These are phyloP conservation scores for Colletotrichum australisinense DNA, from an alignment of 2,329 filamentous ascomycete species.

Conservation along the genomic window DNA sequence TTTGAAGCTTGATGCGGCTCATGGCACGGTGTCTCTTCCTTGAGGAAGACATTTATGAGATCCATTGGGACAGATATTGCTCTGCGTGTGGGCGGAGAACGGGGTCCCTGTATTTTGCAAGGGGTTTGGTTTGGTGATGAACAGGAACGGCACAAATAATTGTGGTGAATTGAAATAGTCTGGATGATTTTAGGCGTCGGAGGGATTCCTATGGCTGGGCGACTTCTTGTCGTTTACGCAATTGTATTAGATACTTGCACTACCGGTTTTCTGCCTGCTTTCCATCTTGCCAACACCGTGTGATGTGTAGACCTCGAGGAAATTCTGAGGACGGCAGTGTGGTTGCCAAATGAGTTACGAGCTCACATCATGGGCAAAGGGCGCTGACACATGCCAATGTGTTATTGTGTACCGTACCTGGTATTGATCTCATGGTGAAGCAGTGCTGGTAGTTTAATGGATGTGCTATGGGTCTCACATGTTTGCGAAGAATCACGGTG, in stretches of 20 bases:
- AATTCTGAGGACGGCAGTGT: background rate
- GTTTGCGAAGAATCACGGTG: background rate
- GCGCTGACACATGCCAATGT: background rate
- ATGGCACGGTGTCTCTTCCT: background rate
- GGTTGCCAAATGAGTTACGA: background rate
- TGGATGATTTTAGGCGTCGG: conserved; percentile 24
- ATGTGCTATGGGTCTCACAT: background rate
- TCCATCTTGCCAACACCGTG: background rate
- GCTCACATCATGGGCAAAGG: background rate
- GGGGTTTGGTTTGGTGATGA: conserved; percentile 26
- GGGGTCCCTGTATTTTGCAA: background rate
- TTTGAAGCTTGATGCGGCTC: conserved; percentile 60
- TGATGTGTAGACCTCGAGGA: background rate
- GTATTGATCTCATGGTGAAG: background rate
- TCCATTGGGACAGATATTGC: background rate
- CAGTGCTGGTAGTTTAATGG: background rate
- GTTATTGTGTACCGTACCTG: background rate
- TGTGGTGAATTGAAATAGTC: conserved; percentile 23
- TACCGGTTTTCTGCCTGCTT: background rate
- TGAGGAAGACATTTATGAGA: background rate
- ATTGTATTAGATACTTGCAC: conserved; percentile 25
- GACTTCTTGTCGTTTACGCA: conserved; percentile 13
- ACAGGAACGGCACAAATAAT: conserved; percentile 30
- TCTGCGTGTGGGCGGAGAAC: background rate
- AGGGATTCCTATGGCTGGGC: conserved; percentile 21